Evolutionary conservation across 192 early-diverging fungal species (phyloP).

Genomic region (Paraglomus brasilianum): DNA sequence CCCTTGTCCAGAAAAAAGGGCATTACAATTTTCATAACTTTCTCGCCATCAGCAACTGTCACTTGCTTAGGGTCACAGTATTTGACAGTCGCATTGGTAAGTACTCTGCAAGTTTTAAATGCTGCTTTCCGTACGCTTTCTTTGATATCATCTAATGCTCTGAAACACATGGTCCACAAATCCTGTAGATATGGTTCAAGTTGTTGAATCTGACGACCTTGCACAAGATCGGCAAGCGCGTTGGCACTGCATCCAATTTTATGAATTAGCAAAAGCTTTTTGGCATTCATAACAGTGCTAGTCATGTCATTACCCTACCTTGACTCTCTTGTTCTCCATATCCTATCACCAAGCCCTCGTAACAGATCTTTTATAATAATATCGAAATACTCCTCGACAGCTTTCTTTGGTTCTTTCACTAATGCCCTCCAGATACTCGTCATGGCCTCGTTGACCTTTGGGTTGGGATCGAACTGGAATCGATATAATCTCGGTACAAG

Average conservation of each 20-base stretch:
- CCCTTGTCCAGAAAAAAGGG: slow-evolving; percentile 84
- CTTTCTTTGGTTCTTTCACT: slow-evolving; percentile 67
- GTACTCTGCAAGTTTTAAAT: slow-evolving; percentile 72
- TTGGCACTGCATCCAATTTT: neutral
- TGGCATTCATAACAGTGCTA: neutral
- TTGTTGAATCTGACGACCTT: slow-evolving; percentile 65
- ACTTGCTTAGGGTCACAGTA: slow-evolving; percentile 78
- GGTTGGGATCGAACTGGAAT: slow-evolving; percentile 89
- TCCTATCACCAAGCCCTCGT: slow-evolving; percentile 70
- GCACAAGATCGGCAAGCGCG: slow-evolving; percentile 73
- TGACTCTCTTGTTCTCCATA: slow-evolving; percentile 87
- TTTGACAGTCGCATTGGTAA: slow-evolving; percentile 79
- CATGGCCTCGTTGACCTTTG: slow-evolving; percentile 84
- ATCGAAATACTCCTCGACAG: slow-evolving; percentile 73
- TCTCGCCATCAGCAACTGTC: slow-evolving; percentile 57
- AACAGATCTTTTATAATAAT: slow-evolving; percentile 82
- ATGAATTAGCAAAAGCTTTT: neutral
- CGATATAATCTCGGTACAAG: slow-evolving; percentile 85
- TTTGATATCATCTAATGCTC: slow-evolving; percentile 92
- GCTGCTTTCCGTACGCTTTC: slow-evolving; percentile 84
- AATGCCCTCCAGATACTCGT: slow-evolving; percentile 83
- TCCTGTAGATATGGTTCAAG: slow-evolving; percentile 74
- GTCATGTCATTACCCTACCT: slow-evolving; percentile 38
- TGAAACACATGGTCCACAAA: slow-evolving; percentile 89
- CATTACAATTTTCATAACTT: slow-evolving; percentile 78